phyloP scores from a whole-genome alignment of 176 grass and related monocot species.

The Bonia amplexicaulis region DNA sequence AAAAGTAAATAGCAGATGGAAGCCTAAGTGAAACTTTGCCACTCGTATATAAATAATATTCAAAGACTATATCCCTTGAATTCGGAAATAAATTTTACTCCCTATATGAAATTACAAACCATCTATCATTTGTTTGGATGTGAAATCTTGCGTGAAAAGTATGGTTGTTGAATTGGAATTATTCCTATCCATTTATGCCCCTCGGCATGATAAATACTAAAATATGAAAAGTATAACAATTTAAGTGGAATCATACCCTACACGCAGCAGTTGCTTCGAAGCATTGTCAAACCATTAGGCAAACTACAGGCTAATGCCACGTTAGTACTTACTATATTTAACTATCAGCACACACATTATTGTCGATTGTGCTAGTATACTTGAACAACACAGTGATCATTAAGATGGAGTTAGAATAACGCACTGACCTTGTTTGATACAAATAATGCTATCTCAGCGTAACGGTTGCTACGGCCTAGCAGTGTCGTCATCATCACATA shows the following conservation, averaged over 20 bases:
- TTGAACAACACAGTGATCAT: background rate
- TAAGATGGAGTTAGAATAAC: conserved; percentile 12
- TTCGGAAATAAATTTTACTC: background rate
- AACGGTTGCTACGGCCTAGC: conserved; percentile 51
- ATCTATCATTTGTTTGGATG: background rate
- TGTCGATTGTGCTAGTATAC: background rate
- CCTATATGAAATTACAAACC: background rate
- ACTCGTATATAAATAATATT: background rate
- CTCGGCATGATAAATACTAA: background rate
- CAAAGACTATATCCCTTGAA: background rate
- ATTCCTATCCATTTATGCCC: background rate
- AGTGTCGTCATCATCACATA: conserved; percentile 64
- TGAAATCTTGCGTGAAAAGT: background rate
- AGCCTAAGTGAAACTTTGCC: background rate
- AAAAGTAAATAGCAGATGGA: background rate
- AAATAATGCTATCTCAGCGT: conserved; percentile 75
- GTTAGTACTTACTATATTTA: background rate
- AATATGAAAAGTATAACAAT: background rate
- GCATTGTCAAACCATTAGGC: background rate
- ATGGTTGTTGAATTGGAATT: background rate
- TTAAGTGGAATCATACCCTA: background rate
- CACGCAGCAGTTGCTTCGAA: background rate
- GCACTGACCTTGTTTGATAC: conserved; percentile 75
- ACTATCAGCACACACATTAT: background rate
- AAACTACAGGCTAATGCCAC: background rate